A percentile compares a stretch with the other conserved stretches of the same genome.
Evolutionary conservation across 768 basidiomycete species (phyloP).

Genomic region (Serendipita indica): DNA sequence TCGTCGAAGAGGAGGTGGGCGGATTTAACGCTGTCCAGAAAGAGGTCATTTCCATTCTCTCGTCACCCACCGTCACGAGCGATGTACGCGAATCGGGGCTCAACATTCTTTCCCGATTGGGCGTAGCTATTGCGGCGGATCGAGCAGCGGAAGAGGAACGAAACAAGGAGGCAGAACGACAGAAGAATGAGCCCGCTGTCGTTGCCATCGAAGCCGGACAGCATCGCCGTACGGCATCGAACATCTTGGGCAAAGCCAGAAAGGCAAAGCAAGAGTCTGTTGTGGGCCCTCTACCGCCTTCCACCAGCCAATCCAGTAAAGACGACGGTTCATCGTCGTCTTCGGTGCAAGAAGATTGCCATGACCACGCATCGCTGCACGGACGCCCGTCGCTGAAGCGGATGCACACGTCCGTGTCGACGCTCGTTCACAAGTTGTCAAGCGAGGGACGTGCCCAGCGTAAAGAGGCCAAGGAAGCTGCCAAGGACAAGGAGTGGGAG

Average conservation of each 20-base stretch:
- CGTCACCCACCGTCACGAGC: background rate
- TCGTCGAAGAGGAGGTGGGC: slow-evolving; percentile 3
- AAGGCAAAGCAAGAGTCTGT: too few species aligned
- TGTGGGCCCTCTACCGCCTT: background rate
- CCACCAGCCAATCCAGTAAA: background rate
- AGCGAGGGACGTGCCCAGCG: slow-evolving; percentile 1
- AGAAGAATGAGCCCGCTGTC: background rate
- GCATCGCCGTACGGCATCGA: background rate
- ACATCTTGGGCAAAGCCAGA: too few species aligned
- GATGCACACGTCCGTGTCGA: background rate
- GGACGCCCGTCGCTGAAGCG: background rate
- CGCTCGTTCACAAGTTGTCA: background rate
- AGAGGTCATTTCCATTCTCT: slow-evolving; percentile 1
- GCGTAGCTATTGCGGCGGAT: background rate
- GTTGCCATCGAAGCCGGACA: background rate
- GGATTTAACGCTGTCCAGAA: slow-evolving; percentile 5
- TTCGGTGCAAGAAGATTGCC: background rate
- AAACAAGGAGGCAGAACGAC: background rate
- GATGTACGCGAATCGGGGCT: slow-evolving; percentile 1
- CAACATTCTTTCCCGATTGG: background rate
- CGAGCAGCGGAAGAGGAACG: background rate
- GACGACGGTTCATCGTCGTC: background rate
- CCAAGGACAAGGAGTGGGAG: background rate
- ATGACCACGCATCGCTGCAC: background rate
- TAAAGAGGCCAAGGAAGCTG: background rate